Percentiles rank a stretch among this genome's conserved stretches.
Evolutionary conservation across 805 yeast species (phyloP).

Genomic region (Pichia scutulata): DNA sequence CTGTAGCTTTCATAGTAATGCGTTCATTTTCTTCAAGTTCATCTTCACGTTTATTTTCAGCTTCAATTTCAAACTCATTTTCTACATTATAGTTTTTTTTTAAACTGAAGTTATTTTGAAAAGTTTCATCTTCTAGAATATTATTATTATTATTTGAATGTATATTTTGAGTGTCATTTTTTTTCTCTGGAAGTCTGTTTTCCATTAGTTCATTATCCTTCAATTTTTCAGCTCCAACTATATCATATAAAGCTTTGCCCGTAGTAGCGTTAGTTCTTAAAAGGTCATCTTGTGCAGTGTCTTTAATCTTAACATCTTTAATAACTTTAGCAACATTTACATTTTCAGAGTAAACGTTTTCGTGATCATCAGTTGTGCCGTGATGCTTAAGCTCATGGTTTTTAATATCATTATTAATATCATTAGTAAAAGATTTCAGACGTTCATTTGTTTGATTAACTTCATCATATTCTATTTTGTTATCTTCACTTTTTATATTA

Average conservation of each 20-base stretch:
- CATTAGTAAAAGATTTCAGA: too few species aligned
- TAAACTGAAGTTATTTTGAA: too few species aligned
- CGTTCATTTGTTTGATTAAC: neutral
- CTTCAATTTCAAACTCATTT: too few species aligned
- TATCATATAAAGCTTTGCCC: neutral
- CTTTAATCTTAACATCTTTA: neutral
- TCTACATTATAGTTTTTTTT: too few species aligned
- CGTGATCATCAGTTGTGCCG: neutral
- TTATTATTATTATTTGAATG: neutral
- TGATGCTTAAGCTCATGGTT: neutral
- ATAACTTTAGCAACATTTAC: too few species aligned
- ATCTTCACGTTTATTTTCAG: too few species aligned
- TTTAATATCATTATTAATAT: too few species aligned
- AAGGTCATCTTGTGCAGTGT: neutral
- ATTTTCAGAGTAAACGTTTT: neutral
- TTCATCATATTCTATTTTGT: neutral
- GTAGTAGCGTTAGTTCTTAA: neutral
- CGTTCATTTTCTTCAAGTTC: too few species aligned
- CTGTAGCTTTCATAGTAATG: too few species aligned
- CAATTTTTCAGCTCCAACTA: neutral
- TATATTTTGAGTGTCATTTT: neutral
- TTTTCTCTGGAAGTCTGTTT: neutral
- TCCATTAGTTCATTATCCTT: neutral
- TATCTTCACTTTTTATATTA: neutral
- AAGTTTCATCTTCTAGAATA: neutral